These are phyloP conservation scores for Pythium chondricola DNA, from an alignment of 352 stramenopile genomes.

Conservation along the genomic window DNA sequence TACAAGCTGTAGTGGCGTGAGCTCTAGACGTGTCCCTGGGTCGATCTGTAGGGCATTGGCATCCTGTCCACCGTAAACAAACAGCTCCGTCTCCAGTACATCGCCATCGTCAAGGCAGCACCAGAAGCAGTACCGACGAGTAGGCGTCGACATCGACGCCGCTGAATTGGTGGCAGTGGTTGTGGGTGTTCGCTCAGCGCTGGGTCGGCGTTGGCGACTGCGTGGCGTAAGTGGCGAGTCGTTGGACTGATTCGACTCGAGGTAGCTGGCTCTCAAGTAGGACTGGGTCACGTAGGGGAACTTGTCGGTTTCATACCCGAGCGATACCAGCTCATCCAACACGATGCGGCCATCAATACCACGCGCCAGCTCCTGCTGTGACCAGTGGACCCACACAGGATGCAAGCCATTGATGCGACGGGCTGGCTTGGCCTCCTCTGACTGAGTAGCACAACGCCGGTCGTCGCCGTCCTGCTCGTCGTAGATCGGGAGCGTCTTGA, in stretches of 20 bases:
- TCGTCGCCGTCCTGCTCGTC: constrained; percentile 13
- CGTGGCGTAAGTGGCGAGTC: constrained; percentile 13
- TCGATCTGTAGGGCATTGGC: constrained; percentile 38
- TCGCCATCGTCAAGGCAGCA: constrained; percentile 37
- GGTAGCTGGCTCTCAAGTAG: constrained; percentile 19
- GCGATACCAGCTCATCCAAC: constrained; percentile 38
- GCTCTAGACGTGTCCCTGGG: constrained; percentile 23
- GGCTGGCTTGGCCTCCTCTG: too few species aligned
- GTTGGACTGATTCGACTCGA: constrained; percentile 11
- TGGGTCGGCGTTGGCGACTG: neutral
- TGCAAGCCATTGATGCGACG: constrained; percentile 37
- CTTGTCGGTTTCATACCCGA: constrained; percentile 45
- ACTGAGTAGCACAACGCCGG: constrained; percentile 1
- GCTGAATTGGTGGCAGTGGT: neutral
- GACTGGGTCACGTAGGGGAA: constrained; percentile 51
- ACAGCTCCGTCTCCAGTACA: constrained; percentile 46
- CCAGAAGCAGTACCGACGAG: constrained; percentile 35
- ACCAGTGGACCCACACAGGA: constrained; percentile 61
- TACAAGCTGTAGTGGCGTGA: constrained; percentile 50
- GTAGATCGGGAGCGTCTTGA: constrained; percentile 26
- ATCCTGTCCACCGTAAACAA: constrained; percentile 59
- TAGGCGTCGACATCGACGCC: neutral
- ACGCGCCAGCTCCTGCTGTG: constrained; percentile 46
- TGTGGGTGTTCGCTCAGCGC: neutral
- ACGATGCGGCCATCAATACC: constrained; percentile 58